phyloP scores from a whole-genome alignment of 140 eudicot species.

The Bidens hawaiensis region DNA sequence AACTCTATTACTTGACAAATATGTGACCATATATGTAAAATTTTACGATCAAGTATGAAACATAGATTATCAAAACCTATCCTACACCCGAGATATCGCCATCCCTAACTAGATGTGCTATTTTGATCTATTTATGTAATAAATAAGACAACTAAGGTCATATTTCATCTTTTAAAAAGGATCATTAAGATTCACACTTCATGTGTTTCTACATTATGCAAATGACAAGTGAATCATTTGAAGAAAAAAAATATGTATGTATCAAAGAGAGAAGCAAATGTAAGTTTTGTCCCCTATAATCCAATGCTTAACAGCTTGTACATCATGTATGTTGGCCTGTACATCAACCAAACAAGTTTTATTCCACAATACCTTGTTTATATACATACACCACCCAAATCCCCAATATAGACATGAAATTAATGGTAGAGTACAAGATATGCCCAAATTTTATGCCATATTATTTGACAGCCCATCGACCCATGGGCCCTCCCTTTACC shows the following conservation, averaged over 20 bases:
- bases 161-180: not conserved
- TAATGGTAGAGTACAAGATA: conserved; percentile 7
- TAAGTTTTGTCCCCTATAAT: not conserved
- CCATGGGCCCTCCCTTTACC: not conserved
- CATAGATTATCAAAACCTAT: not conserved
- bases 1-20: no score
- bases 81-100: not conserved
- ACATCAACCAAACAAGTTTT: conserved; percentile 26
- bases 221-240: not conserved
- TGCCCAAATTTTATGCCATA: conserved; percentile 17
- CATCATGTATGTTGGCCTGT: conserved; percentile 16
- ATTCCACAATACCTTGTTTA: conserved; percentile 18
- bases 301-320: conserved; percentile 10
- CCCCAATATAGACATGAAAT: conserved; percentile 21
- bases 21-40: no score
- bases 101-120: not conserved
- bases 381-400: conserved; percentile 18
- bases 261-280: not conserved
- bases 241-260: not conserved
- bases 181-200: not conserved
- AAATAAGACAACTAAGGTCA: not conserved
- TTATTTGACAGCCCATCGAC: conserved; percentile 15
- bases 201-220: not conserved
- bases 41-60: not conserved
- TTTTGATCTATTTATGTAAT: not conserved